phyloP scores from a whole-genome alignment of 192 early-diverging fungal genomes.

The Coemansia sp. region DNA sequence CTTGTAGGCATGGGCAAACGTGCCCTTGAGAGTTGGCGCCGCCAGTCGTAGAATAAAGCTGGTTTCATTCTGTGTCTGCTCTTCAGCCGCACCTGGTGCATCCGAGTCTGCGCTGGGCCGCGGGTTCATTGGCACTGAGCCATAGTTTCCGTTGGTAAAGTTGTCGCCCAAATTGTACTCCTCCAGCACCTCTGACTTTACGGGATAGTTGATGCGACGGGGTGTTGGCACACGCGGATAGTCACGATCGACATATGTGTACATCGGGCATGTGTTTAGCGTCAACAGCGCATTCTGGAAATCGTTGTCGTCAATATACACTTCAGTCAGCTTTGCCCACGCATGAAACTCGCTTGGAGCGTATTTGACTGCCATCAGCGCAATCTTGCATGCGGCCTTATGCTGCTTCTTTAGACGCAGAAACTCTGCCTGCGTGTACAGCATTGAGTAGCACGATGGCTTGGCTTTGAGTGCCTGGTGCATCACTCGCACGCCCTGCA shows the following conservation, averaged over 20 bases:
- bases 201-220: slow-evolving; percentile 82
- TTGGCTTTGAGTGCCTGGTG: slow-evolving; percentile 78
- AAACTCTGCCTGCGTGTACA: slow-evolving; percentile 91
- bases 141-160: slow-evolving; percentile 31
- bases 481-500: slow-evolving; percentile 87
- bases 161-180: slow-evolving; percentile 49
- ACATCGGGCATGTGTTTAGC: slow-evolving; percentile 99
- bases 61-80: slow-evolving; percentile 44
- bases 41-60: slow-evolving; percentile 78
- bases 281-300: slow-evolving; percentile 83
- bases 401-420: slow-evolving; percentile 71
- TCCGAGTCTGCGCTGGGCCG: slow-evolving; percentile 39
- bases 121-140: slow-evolving; percentile 28
- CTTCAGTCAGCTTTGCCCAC: slow-evolving; percentile 93
- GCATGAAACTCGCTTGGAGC: slow-evolving; percentile 94
- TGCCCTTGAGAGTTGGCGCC: slow-evolving; percentile 87
- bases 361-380: slow-evolving; percentile 89
- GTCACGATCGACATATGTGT: slow-evolving; percentile 85
- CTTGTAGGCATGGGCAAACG: slow-evolving; percentile 86
- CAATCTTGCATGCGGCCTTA: slow-evolving; percentile 81
- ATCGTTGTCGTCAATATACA: slow-evolving; percentile 85
- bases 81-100: slow-evolving; percentile 39
- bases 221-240: slow-evolving; percentile 89
- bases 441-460: slow-evolving; percentile 74
- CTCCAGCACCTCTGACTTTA: slow-evolving; percentile 74